Base-by-base conservation (phyloP, 2,329 filamentous ascomycete species). In the Talaromyces sp. region DNA sequence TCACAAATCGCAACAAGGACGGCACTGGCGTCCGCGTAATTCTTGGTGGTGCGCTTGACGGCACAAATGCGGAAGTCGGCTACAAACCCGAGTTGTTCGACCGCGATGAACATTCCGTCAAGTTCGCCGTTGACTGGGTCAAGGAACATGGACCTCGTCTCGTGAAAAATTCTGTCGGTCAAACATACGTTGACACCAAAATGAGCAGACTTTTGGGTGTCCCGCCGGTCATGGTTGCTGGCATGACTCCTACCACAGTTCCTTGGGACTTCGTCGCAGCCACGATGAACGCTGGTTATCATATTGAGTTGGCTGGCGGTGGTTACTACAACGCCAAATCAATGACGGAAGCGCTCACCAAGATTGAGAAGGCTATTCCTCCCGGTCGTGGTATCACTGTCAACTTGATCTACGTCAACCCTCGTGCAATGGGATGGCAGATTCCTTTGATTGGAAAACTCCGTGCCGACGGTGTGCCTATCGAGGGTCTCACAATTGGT, bases 1-100 rank as follows among this genome's bases (percentile, higher is more conserved):
- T 99, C 69, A 99, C 95, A 65, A 98, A 96, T 84, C 92, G 95
- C 73, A 99, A 98, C 86, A 99, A 99, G 84, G 96, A 99, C 78
- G 95, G 95, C 68, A 98, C 93, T 65, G 95, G 95, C 73, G 95
- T 99, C 41, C 92, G 94, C 67, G 93, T 99, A 69, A 97, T 99
- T 70, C 86, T 99, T 66, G 95, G 93, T 50, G 95, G 96, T 68
- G 87, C 92, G n/a, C 90, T 99, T 72, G 91, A 94, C 73, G 94
- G 94, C 61, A 93, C 93, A 22, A 90, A 96, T 66, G 84, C 86
- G 37, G 95, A 98, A 78, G 90, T 99, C 68, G 95, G 95, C 63
- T 99, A 97, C 84, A 99, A 99, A 85, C 90, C 94, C 2, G 95
- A 99, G 80, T 85, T 99, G 61, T 99, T 99, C 72, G 94, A 99